phyloP scores from a whole-genome alignment of 2,329 filamentous ascomycete genomes.

The Blumeria hordei region DNA sequence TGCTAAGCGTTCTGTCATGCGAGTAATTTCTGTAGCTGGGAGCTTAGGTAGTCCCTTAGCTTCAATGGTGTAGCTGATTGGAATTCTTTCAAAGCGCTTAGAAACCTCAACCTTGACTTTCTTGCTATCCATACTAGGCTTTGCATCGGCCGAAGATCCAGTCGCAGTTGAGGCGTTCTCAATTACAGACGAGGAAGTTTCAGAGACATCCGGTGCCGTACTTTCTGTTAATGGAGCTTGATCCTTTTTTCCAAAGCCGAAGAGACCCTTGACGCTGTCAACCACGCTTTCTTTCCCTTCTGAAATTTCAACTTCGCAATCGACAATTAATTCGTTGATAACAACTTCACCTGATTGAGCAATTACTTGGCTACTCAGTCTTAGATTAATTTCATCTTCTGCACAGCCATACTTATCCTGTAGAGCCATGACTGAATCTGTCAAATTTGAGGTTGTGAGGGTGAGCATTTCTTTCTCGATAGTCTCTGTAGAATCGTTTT shows the following conservation, averaged over 20 bases:
- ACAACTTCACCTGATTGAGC: conserved; percentile 58
- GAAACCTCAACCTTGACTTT: conserved; percentile 9
- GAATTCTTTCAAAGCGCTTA: conserved; percentile 13
- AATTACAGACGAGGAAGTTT: conserved; percentile 22
- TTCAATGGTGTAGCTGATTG: conserved; percentile 12
- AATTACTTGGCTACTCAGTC: conserved; percentile 50
- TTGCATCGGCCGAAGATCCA: conserved; percentile 20
- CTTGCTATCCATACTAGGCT: conserved; percentile 9
- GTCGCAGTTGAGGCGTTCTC: conserved; percentile 26
- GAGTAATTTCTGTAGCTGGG: conserved; percentile 10
- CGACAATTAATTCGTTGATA: conserved; percentile 49
- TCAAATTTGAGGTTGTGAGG: conserved; percentile 65
- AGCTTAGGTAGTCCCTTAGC: conserved; percentile 11
- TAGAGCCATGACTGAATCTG: conserved; percentile 53
- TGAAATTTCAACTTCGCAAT: conserved; percentile 57
- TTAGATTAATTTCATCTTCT: conserved; percentile 54
- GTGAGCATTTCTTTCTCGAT: conserved; percentile 36
- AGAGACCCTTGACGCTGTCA: conserved; percentile 85
- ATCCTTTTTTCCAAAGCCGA: conserved; percentile 81
- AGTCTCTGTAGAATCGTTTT: conserved; percentile 18
- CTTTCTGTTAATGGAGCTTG: conserved; percentile 32
- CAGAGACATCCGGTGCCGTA: conserved; percentile 19
- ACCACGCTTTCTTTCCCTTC: conserved; percentile 61
- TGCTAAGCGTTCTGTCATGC: conserved; percentile 36
- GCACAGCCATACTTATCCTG: conserved; percentile 52